phyloP scores from a whole-genome alignment of 2,329 filamentous ascomycete species.

The Curvularia eragrostidis region DNA sequence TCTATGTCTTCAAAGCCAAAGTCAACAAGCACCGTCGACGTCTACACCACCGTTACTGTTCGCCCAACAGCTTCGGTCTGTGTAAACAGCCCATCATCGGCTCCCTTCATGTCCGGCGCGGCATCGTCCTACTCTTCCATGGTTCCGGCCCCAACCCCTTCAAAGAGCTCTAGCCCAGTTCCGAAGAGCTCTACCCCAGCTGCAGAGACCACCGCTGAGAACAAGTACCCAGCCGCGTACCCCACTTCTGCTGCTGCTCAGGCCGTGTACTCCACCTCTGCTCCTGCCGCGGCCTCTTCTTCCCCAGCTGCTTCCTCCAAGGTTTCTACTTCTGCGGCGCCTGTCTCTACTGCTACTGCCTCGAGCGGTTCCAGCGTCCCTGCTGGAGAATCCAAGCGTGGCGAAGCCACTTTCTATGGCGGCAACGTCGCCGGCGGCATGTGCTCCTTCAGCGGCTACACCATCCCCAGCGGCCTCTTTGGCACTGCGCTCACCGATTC shows the following conservation, averaged over 20 bases:
- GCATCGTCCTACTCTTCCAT: conserved; percentile 2
- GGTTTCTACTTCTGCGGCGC: no score
- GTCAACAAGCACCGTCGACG: conserved; percentile 22
- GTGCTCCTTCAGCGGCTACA: conserved; percentile 70
- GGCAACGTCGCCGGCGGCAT: conserved; percentile 62
- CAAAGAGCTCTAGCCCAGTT: neutral
- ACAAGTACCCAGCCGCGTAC: conserved; percentile 10
- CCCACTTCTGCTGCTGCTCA: conserved; percentile 10
- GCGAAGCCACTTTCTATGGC: conserved; percentile 49
- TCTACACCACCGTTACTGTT: conserved; percentile 28
- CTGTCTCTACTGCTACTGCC: no score
- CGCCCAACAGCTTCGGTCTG: conserved; percentile 13
- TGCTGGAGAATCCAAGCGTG: conserved; percentile 27
- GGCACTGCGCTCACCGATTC: conserved; percentile 68
- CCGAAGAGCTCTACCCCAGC: conserved; percentile 2
- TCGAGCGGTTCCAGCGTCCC: no score
- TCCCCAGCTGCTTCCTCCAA: conserved; percentile 3
- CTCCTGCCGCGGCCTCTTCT: neutral
- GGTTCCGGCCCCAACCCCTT: neutral
- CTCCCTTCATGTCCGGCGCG: conserved; percentile 2
- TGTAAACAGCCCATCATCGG: conserved; percentile 22
- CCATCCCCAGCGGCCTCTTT: conserved; percentile 63
- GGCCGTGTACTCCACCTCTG: no score
- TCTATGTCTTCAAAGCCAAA: conserved; percentile 11
- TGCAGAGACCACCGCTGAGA: conserved; percentile 4